Evolutionary conservation across 345 rosid genomes (phyloP).

Genomic region (Toxicodendron radicans): DNA sequence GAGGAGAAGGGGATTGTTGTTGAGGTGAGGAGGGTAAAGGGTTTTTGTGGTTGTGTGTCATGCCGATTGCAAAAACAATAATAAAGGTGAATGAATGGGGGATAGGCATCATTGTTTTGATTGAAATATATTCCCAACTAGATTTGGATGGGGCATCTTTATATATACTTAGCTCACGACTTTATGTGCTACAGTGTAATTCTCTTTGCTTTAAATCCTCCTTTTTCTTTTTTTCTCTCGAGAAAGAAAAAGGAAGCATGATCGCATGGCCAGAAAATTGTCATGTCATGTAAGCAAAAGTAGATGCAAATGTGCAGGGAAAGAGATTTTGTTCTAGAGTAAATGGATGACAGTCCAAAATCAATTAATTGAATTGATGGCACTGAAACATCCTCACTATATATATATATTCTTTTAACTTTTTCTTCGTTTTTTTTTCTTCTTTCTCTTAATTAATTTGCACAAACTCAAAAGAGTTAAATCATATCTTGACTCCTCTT

Average conservation of each 20-base stretch:
- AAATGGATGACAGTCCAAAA: conserved; percentile 72
- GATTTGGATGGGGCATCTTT: conserved; percentile 36
- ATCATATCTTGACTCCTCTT: conserved; percentile 39
- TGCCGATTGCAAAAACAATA: conserved; percentile 20
- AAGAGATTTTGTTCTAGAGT: conserved; percentile 36
- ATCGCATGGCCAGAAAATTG: conserved; percentile 44
- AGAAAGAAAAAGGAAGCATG: conserved; percentile 34
- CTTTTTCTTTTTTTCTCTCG: conserved; percentile 26
- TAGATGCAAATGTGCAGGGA: conserved; percentile 50
- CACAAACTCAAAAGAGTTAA: conserved; percentile 39
- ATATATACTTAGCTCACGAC: conserved; percentile 30
- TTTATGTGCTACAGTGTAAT: conserved; percentile 35
- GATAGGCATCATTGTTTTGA: conserved; percentile 48
- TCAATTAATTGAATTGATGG: conserved; percentile 47
- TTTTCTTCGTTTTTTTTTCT: conserved; percentile 1
- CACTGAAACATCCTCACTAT: conserved; percentile 42
- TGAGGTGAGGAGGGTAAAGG: conserved; percentile 4
- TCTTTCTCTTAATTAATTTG: conserved; percentile 13
- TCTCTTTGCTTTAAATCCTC: conserved; percentile 26
- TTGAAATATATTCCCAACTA: conserved; percentile 57
- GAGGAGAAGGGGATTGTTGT: conserved; percentile 7
- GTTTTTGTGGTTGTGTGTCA: conserved; percentile 3
- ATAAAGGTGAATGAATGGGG: conserved; percentile 32
- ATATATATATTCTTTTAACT: not conserved
- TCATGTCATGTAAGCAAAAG: conserved; percentile 59